Percentiles rank a stretch among this genome's conserved stretches.
Evolutionary conservation across 225 moss, liverwort and hornwort species (phyloP).

Genomic region (Polytrichum commune): DNA sequence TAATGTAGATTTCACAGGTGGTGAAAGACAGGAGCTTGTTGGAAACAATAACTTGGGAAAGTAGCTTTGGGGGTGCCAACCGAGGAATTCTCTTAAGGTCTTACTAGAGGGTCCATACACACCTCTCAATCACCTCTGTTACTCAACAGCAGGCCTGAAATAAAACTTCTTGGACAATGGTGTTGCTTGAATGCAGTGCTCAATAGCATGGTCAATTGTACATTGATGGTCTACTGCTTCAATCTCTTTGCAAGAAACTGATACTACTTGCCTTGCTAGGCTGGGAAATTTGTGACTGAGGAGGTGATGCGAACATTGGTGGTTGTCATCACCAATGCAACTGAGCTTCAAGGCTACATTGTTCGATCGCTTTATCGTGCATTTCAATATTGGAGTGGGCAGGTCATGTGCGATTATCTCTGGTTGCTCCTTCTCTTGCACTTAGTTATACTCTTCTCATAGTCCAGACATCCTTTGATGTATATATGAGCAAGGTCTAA

Average conservation of each 20-base stretch:
- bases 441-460: background rate
- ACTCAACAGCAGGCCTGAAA: no score
- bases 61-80: no score
- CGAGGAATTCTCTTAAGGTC: no score
- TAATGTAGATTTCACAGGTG: no score
- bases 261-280: constrained; percentile 40
- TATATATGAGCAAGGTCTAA: background rate
- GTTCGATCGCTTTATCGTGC: constrained; percentile 69
- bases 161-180: no score
- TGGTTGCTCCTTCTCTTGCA: background rate
- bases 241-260: constrained; percentile 1
- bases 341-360: constrained; percentile 78
- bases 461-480: background rate
- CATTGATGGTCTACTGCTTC: no score
- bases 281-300: constrained; percentile 70
- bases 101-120: no score
- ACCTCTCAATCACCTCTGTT: no score
- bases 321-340: constrained; percentile 72
- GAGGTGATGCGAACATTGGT: constrained; percentile 68
- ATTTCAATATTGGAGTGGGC: constrained; percentile 73
- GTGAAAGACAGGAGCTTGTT: no score
- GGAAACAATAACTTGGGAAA: no score
- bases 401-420: constrained; percentile 36
- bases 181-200: no score
- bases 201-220: no score